phyloP scores from a whole-genome alignment of 2,329 filamentous ascomycete species.

The Mariannaea elegans region DNA sequence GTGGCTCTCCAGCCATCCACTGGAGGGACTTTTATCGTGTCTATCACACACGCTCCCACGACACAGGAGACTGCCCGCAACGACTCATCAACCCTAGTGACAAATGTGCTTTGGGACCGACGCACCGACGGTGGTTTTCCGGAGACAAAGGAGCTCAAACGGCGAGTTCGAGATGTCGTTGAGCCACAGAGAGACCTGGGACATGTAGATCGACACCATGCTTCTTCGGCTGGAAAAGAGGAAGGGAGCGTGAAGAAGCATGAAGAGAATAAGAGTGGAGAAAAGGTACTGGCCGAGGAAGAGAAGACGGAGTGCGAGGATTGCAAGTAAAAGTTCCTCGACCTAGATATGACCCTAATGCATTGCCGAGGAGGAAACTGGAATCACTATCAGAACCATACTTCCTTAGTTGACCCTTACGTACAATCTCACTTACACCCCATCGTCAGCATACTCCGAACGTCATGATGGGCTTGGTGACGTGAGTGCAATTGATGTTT shows the following conservation, averaged over 20 bases:
- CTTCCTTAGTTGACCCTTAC: too few species aligned
- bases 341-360: too few species aligned
- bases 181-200: constrained; percentile 82
- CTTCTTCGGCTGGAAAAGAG: too few species aligned
- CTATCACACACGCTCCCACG: constrained; percentile 55
- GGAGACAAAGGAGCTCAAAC: constrained; percentile 91
- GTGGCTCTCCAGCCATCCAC: constrained; percentile 86
- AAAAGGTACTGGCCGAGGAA: constrained; percentile 3
- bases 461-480: too few species aligned
- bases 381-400: too few species aligned
- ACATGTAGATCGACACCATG: constrained; percentile 73
- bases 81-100: constrained; percentile 25
- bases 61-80: not conserved
- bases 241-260: constrained; percentile 3
- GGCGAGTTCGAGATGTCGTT: constrained; percentile 82
- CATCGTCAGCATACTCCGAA: too few species aligned
- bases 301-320: constrained; percentile 39
- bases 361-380: too few species aligned
- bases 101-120: constrained; percentile 83
- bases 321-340: constrained; percentile 40
- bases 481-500: too few species aligned
- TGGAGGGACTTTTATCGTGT: constrained; percentile 83
- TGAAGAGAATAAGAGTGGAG: constrained; percentile 17
- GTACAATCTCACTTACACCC: too few species aligned
- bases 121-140: constrained; percentile 90